Evolutionary conservation across 441 rosid genomes (phyloP), one percentile per base, ranked within the genome.

Genomic region (Breynia disticha): DNA sequence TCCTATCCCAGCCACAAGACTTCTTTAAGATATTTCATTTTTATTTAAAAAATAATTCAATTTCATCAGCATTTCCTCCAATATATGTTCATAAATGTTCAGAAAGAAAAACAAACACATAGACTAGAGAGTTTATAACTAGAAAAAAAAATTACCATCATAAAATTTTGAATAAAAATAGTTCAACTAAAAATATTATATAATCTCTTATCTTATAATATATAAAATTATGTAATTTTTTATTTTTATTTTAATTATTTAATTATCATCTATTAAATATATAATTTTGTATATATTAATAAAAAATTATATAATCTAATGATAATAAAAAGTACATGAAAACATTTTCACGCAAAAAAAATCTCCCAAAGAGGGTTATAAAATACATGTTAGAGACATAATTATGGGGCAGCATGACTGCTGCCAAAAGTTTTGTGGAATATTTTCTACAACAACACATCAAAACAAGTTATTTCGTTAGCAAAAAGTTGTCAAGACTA

Each of bases 1-100:
- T 32, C 48, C 42, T 59, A 51, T 72, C 63, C 66, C 75, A 59
- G 44, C 73, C 72, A 75, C 66, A 61, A 55, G 48, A 19, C 15
- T 60, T 56, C 16, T 48, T 19, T 28, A 55, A 52, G 57, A 63
- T 59, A 35, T 62, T 62, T 54, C 50, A 20, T 16, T 56, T 61
- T 16, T 48, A 42, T 20, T 19, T 20, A 53, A 37, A n/a, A 17
- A 50, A 46, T 21, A 42, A 56, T 51, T 52, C 47, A 19, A 17
- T 48, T 11, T 48, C 46, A 38, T 56, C 20, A 24, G 28, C 49
- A 46, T 46, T 56, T 59, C 32, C 13, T 15, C 13, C 10, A 41
- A 41, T 11, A 6, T 20, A 16, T 50, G 39, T 15, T 55, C 46
- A n/a, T 51, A 38, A 15, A 48, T 28, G 35, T 28, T 19, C 19